A percentile compares a stretch with the other conserved stretches of the same genome.
phyloP scores from a whole-genome alignment of 2,329 filamentous ascomycete genomes.

The Zymoseptoria tritici region DNA sequence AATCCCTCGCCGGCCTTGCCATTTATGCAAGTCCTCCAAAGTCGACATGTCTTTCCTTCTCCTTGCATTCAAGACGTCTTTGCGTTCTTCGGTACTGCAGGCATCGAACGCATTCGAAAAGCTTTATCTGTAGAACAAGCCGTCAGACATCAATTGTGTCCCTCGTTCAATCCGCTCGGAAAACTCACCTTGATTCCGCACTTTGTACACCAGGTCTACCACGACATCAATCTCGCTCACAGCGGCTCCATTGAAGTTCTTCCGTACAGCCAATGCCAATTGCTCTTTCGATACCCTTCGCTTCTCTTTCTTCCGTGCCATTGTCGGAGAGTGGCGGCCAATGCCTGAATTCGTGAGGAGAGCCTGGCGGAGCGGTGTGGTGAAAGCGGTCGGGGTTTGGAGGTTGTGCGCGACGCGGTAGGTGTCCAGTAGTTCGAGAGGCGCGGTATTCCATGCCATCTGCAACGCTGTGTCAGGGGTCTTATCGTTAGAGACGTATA shows the following conservation, averaged over 20 bases:
- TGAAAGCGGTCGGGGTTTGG: constrained; percentile 63
- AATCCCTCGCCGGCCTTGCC: background rate
- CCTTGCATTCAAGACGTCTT: background rate
- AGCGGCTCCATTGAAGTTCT: constrained; percentile 74
- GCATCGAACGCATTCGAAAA: constrained; percentile 40
- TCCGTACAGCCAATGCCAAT: constrained; percentile 63
- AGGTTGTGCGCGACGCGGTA: constrained; percentile 70
- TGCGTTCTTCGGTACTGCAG: constrained; percentile 20
- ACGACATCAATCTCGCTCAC: constrained; percentile 78
- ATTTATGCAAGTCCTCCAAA: background rate
- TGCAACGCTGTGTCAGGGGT: constrained; percentile 17
- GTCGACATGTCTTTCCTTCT: background rate
- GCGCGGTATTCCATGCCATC: constrained; percentile 61
- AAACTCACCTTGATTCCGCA: constrained; percentile 49
- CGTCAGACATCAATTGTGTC: constrained; percentile 5
- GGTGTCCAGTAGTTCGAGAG: constrained; percentile 60
- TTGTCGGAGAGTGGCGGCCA: constrained; percentile 66
- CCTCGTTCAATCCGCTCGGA: background rate
- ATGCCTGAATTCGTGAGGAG: constrained; percentile 48
- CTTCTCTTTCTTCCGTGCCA: constrained; percentile 58
- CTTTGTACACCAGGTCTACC: constrained; percentile 68
- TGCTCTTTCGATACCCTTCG: constrained; percentile 64
- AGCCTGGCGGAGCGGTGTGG: constrained; percentile 41
- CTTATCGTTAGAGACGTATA: background rate
- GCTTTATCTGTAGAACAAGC: constrained; percentile 34